These are phyloP conservation scores for Magnaporthiopsis rhizophila DNA, from an alignment of 2,329 filamentous ascomycete species.

Conservation along the genomic window DNA sequence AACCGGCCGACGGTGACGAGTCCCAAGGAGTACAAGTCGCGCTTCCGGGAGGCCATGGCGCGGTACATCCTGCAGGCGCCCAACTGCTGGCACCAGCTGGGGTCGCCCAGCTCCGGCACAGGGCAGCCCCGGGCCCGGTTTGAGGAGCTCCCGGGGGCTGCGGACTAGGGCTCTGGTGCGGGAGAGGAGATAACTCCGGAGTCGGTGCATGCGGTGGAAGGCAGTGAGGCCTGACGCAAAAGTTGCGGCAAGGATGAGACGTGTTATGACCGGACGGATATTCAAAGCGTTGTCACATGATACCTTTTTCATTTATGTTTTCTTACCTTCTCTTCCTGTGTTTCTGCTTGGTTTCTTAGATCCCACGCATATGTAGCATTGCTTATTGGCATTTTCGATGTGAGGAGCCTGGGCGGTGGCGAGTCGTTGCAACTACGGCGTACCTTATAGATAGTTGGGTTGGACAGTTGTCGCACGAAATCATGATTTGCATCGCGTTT, in stretches of 20 bases:
- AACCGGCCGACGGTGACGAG: slow-evolving; percentile 92
- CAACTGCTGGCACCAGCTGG: slow-evolving; percentile 69
- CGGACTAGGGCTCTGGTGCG: slow-evolving; percentile 1
- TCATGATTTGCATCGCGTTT: no score
- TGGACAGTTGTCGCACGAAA: neutral
- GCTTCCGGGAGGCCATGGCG: slow-evolving; percentile 94
- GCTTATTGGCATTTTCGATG: neutral
- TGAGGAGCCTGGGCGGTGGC: no score
- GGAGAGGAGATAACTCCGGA: neutral
- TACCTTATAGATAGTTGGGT: neutral
- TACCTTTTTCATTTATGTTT: neutral
- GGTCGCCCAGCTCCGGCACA: slow-evolving; percentile 12
- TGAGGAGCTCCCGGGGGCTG: slow-evolving; percentile 7
- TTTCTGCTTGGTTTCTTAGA: neutral
- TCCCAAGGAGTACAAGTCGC: slow-evolving; percentile 93
- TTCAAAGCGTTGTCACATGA: neutral
- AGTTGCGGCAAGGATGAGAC: neutral
- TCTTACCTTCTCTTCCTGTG: neutral
- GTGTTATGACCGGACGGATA: neutral
- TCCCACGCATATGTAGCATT: neutral
- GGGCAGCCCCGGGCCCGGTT: slow-evolving; percentile 12
- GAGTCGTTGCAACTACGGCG: neutral
- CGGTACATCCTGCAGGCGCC: slow-evolving; percentile 66
- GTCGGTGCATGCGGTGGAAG: neutral
- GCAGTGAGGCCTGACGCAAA: neutral